These are phyloP conservation scores for Inga laurina DNA, from an alignment of 306 rosid genomes.

Conservation along the genomic window DNA sequence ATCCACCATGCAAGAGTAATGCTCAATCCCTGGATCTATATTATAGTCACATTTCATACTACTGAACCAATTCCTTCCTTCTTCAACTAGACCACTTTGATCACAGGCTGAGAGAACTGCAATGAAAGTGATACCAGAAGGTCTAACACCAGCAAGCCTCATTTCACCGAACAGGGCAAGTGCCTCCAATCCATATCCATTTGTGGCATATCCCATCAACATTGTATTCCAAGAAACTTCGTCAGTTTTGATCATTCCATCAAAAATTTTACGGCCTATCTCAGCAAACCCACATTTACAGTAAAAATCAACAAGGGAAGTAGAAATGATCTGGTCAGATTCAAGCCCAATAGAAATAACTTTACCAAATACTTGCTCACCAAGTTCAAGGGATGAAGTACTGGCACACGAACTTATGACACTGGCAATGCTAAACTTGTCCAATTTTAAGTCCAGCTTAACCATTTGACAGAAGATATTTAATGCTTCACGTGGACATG, in stretches of 20 bases:
- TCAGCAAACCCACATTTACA: constrained; percentile 79
- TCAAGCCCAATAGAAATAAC: constrained; percentile 54
- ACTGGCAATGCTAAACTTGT: constrained; percentile 72
- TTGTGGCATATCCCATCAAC: constrained; percentile 83
- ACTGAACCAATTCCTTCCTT: constrained; percentile 63
- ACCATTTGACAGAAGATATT: constrained; percentile 62
- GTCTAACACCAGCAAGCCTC: constrained; percentile 52
- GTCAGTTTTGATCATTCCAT: constrained; percentile 56
- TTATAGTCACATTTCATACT: constrained; percentile 50
- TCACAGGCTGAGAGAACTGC: constrained; percentile 56
- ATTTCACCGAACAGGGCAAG: constrained; percentile 59
- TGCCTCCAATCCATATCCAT: constrained; percentile 76
- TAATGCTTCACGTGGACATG: constrained; percentile 61
- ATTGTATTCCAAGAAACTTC: constrained; percentile 82
- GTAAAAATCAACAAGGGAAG: constrained; percentile 73
- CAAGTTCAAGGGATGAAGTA: constrained; percentile 65
- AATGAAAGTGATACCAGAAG: constrained; percentile 62
- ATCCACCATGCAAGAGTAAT: constrained; percentile 72
- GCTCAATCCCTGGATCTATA: constrained; percentile 46
- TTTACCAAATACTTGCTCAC: constrained; percentile 72
- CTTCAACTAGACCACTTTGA: constrained; percentile 74
- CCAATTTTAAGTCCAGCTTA: constrained; percentile 54
- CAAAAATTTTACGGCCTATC: constrained; percentile 53
- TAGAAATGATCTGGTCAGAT: constrained; percentile 51
- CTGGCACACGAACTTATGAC: constrained; percentile 70